These are phyloP conservation scores for Centaurea solstitialis DNA, from an alignment of 129 eudicot genomes.

Conservation along the genomic window DNA sequence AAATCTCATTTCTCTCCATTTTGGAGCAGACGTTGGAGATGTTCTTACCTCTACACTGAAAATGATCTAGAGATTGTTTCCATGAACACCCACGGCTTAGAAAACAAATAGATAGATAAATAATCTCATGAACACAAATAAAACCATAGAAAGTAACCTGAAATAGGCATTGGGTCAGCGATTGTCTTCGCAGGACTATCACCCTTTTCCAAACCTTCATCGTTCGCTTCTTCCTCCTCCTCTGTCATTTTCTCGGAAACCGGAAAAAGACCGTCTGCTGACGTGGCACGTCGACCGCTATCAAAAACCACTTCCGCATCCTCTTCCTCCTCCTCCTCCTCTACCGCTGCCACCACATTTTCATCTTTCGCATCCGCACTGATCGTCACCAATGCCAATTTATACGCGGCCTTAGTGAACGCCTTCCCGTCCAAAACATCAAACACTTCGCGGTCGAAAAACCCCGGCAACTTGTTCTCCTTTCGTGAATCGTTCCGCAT, in stretches of 20 bases:
- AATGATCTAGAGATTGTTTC: no score
- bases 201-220: conserved; percentile 18
- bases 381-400: conserved; percentile 50
- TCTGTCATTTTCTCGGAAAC: conserved; percentile 40
- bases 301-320: conserved; percentile 36
- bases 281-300: conserved; percentile 40
- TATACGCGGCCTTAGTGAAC: conserved; percentile 33
- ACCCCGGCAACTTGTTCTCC: conserved; percentile 72
- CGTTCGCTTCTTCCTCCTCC: conserved; percentile 30
- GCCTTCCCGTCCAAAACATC: conserved; percentile 63
- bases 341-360: conserved; percentile 41
- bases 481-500: conserved; percentile 70
- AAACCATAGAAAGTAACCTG: conserved; percentile 40
- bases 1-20: background rate
- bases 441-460: conserved; percentile 66
- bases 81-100: background rate
- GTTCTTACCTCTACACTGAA: no score
- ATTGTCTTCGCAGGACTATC: conserved; percentile 26
- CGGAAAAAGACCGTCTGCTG: conserved; percentile 49
- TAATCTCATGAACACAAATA: background rate
- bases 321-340: conserved; percentile 42
- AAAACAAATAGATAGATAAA: background rate
- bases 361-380: conserved; percentile 36
- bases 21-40: background rate
- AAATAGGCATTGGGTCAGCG: conserved; percentile 62